Evolutionary conservation across 208 protist species (phyloP).

Genomic region (Porcisia hertigi): DNA sequence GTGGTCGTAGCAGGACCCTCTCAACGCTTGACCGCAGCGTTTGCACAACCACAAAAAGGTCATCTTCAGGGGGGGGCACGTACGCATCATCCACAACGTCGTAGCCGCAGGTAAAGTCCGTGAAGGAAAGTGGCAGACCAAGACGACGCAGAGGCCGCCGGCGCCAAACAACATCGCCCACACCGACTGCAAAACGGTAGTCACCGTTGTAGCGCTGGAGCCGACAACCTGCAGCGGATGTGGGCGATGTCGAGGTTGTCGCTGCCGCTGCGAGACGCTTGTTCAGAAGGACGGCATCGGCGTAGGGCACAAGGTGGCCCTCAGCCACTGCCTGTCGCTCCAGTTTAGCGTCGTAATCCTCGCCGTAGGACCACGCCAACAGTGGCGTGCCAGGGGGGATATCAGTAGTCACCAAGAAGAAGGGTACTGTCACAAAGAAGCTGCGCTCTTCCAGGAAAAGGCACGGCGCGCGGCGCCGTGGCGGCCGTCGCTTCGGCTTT

Average conservation of each 20-base stretch:
- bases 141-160: slow-evolving; percentile 29
- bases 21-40: slow-evolving; percentile 32
- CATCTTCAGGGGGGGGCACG: slow-evolving; percentile 36
- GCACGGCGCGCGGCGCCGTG: slow-evolving; percentile 19
- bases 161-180: slow-evolving; percentile 83
- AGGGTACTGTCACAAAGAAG: slow-evolving; percentile 74
- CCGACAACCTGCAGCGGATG: background rate
- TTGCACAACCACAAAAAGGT: slow-evolving; percentile 76
- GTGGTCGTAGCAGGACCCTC: slow-evolving; percentile 51
- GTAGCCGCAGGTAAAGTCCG: background rate
- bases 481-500: slow-evolving; percentile 18
- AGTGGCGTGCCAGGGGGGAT: slow-evolving; percentile 62
- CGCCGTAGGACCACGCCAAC: slow-evolving; percentile 89
- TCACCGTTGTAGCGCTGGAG: slow-evolving; percentile 79
- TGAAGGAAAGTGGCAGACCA: background rate
- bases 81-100: background rate
- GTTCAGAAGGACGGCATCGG: slow-evolving; percentile 67
- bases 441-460: slow-evolving; percentile 65
- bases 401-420: slow-evolving; percentile 81
- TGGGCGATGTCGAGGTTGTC: background rate
- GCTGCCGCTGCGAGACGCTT: slow-evolving; percentile 13
- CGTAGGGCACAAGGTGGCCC: slow-evolving; percentile 65
- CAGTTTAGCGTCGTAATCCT: slow-evolving; percentile 85
- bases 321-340: slow-evolving; percentile 74
- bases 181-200: slow-evolving; percentile 69